Evolutionary conservation across 805 yeast genomes (phyloP), one percentile per base, ranked within the genome.

Genomic region (Kodamaea sagamina): DNA sequence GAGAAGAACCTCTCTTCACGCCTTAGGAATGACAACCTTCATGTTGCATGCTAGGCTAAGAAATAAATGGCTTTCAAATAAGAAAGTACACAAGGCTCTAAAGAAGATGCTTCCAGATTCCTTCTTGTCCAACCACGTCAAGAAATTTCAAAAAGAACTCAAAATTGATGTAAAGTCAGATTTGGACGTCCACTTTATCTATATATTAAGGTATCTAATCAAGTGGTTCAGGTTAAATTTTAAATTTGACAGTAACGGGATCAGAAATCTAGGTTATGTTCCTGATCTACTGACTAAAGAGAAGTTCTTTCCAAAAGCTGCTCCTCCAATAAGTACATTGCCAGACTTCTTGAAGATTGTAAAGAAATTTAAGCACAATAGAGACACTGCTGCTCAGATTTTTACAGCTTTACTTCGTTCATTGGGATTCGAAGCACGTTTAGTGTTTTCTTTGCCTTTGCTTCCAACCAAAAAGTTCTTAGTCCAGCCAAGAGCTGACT

Each of bases 151-250:
- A 47, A 50, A 22, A 36, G 39, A 19, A 29, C 11, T 31, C 16
- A 31, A 35, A 21, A 19, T 15, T 24, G 22, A 29, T 9, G 21
- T 18, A 27, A 18, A 8, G 25, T 13, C 8, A 6, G 46, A 44
- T 10, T 15, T 39, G 18, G 51, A 61, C 41, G 42, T 46, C 1
- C 55, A 55, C 17, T 49, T 63, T 29, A 49, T 62, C 4, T 65
- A 63, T 32, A 54, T 65, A 13, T 32, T 65, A 13, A 63, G 63
- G 42, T 65, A 65, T 39, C 32, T 61, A 13, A 51, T 61, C 19
- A 65, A 65, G 47, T 65, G 71, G 71, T 59, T 63, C 42, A 44
- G 68, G 15, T 39, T 57, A 16, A 65, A 65, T 43, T 65, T 49
- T 45, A 56, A 59, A 44, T 47, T 62, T 11, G 51, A 55, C 36